Conservation (phyloP, 768 basidiomycete species). For the Podaxis pistillaris region DNA sequence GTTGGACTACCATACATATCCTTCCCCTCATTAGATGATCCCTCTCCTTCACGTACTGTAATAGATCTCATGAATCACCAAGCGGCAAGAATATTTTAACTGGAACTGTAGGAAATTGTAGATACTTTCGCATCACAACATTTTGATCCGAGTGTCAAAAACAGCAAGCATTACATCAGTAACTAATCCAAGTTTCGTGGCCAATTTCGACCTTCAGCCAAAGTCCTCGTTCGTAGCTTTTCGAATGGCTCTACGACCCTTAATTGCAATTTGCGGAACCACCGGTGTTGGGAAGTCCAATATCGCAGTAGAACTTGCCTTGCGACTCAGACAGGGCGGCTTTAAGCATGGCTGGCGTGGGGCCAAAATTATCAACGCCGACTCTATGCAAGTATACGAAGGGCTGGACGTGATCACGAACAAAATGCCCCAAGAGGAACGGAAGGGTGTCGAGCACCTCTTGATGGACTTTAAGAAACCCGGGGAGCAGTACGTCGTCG, state of each 20-base stretch:
- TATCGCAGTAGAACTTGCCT: slow-evolving; percentile 84
- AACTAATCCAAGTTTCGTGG: neutral
- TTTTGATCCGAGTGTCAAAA: neutral
- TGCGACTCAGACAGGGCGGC: slow-evolving; percentile 41
- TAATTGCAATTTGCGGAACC: slow-evolving; percentile 88
- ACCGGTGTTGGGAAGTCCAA: slow-evolving; percentile 97
- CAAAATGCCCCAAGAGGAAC: slow-evolving; percentile 79
- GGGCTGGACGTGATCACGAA: slow-evolving; percentile 95
- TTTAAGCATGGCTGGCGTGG: slow-evolving; percentile 47
- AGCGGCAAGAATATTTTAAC: neutral
- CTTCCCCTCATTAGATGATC: slow-evolving; percentile 6
- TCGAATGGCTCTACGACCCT: slow-evolving; percentile 50
- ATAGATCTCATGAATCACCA: neutral
- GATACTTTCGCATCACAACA: neutral
- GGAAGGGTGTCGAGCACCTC: slow-evolving; percentile 80
- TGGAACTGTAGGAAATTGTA: neutral
- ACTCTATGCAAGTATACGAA: slow-evolving; percentile 95
- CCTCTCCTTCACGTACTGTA: neutral
- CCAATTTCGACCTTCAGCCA: neutral
- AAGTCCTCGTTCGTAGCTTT: neutral
- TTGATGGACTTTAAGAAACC: slow-evolving; percentile 88
- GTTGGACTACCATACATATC: slow-evolving; percentile 12
- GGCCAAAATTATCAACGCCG: slow-evolving; percentile 88
- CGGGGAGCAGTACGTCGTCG: slow-evolving; percentile 83
- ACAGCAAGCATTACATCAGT: neutral